phyloP scores from a whole-genome alignment of 1,139 yeast species.

The Geotrichum klebahnii region DNA sequence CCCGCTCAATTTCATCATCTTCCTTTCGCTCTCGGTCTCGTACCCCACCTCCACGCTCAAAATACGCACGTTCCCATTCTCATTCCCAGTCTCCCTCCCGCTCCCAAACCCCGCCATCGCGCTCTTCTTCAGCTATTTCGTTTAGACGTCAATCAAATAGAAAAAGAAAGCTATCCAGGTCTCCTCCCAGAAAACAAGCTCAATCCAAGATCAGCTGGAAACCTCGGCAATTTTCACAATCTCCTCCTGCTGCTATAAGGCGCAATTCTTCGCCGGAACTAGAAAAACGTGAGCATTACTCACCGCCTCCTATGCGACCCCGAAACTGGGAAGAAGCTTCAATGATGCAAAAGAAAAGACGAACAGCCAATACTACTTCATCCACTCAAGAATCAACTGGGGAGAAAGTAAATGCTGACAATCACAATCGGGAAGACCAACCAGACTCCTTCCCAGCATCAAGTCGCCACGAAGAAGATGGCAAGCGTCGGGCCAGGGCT shows the following conservation, averaged over 20 bases:
- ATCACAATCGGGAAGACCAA: constrained; percentile 11
- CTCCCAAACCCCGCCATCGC: constrained; percentile 4
- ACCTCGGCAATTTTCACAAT: constrained; percentile 8
- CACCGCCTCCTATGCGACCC: constrained; percentile 24
- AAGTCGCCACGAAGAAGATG: constrained; percentile 5
- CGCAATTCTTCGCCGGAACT: neutral
- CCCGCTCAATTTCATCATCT: constrained; percentile 23
- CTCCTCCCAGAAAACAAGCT: neutral
- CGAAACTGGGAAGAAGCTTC: constrained; percentile 12
- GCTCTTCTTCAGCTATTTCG: neutral
- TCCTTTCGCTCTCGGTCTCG: constrained; percentile 28
- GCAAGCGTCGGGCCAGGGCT: constrained; percentile 16
- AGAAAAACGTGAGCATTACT: constrained; percentile 9
- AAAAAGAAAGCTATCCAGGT: constrained; percentile 6
- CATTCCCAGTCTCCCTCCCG: constrained; percentile 7
- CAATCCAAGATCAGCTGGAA: neutral
- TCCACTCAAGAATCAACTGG: constrained; percentile 9
- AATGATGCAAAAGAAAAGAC: neutral
- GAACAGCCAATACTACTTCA: neutral
- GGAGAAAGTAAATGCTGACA: no score
- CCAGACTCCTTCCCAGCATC: constrained; percentile 1
- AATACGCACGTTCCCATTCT: neutral
- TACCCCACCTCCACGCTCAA: neutral
- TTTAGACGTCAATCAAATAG: neutral
- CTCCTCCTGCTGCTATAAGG: constrained; percentile 11